Conservation (phyloP, 2,329 filamentous ascomycete species). For the Fusarium succisae region DNA sequence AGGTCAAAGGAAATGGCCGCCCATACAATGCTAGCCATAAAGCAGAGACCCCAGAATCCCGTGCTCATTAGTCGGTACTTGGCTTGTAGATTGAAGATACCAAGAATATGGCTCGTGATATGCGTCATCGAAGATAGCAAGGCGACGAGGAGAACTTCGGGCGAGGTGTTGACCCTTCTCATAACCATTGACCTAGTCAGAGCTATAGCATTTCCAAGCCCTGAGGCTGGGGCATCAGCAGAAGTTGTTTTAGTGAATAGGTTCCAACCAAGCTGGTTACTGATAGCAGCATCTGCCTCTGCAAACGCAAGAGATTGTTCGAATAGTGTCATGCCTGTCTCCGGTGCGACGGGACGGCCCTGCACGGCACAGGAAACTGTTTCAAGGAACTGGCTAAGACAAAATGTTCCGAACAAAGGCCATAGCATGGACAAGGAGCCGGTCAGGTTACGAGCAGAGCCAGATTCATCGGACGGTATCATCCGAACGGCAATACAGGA, state of each 20-base stretch:
- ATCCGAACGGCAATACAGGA: conserved; percentile 82
- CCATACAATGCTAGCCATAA: conserved; percentile 86
- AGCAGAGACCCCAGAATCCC: conserved; percentile 87
- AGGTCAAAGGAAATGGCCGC: conserved; percentile 72
- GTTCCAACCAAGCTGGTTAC: conserved; percentile 79
- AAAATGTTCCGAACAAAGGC: conserved; percentile 76
- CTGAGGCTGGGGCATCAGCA: conserved; percentile 40
- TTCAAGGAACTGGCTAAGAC: conserved; percentile 86
- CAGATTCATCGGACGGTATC: conserved; percentile 63
- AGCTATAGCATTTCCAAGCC: conserved; percentile 51
- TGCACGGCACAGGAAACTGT: conserved; percentile 88
- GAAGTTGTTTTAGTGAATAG: conserved; percentile 63
- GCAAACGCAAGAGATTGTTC: conserved; percentile 96
- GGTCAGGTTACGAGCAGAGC: conserved; percentile 63
- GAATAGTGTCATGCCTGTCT: conserved; percentile 96
- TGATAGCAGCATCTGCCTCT: conserved; percentile 89
- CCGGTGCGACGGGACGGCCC: conserved; percentile 79
- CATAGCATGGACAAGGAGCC: conserved; percentile 83
- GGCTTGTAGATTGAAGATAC: conserved; percentile 81
- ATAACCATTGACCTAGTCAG: conserved; percentile 74
- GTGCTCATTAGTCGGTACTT: conserved; percentile 86
- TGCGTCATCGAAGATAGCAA: conserved; percentile 92
- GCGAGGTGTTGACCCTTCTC: conserved; percentile 84
- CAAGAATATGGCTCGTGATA: conserved; percentile 83
- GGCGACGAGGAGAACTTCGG: conserved; percentile 86